phyloP scores from a whole-genome alignment of 257 asterid species.

The Avicennia marina region DNA sequence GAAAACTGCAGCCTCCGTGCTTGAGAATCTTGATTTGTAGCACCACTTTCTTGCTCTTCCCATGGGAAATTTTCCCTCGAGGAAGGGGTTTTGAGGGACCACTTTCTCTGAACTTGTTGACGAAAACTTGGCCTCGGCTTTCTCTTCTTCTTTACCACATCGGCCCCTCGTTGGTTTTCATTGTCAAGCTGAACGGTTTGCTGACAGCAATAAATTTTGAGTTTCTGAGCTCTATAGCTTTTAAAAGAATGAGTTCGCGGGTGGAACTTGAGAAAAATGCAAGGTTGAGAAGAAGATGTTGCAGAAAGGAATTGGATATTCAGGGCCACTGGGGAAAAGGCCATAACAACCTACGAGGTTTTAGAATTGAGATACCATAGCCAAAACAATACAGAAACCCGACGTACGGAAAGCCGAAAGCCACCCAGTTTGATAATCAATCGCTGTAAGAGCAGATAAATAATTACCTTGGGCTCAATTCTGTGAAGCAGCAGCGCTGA shows the following conservation, averaged over 20 bases:
- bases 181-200: conserved; percentile 39
- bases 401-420: too few species aligned
- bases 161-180: conserved; percentile 23
- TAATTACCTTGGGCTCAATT: too few species aligned
- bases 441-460: too few species aligned
- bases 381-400: too few species aligned
- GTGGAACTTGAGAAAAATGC: too few species aligned
- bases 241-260: conserved; percentile 16
- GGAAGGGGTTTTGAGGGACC: conserved; percentile 65
- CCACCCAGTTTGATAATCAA: too few species aligned
- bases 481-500: too few species aligned
- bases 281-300: conserved; percentile 20
- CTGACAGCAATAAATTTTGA: conserved; percentile 35
- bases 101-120: conserved; percentile 66
- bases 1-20: too few species aligned
- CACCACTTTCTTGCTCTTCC: conserved; percentile 38
- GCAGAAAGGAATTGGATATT: conserved; percentile 33
- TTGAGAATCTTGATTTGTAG: conserved; percentile 25
- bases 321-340: conserved; percentile 33
- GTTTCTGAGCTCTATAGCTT: conserved; percentile 24
- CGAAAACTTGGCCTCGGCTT: conserved; percentile 85
- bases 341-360: conserved; percentile 34
- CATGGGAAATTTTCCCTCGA: conserved; percentile 65
- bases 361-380: neutral
- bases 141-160: conserved; percentile 43